Conservation (phyloP, 208 protist species). For the Paratrypanosoma confusum region DNA sequence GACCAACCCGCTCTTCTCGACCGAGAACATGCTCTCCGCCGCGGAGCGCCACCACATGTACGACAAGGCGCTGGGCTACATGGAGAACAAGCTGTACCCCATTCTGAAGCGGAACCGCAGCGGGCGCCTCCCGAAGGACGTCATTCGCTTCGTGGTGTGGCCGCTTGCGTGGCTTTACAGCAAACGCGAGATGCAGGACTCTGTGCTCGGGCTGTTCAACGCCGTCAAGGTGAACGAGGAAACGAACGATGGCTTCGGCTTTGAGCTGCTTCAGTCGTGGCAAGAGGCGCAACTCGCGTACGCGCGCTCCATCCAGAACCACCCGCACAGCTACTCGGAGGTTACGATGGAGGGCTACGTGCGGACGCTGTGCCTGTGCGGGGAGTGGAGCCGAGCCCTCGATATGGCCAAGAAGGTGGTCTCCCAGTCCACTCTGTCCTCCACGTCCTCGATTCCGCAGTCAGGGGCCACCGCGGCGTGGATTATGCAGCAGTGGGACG, state of each 20-base stretch:
- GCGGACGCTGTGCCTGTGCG: conserved; percentile 78
- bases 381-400: conserved; percentile 68
- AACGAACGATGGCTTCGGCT: conserved; percentile 68
- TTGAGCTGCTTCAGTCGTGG: conserved; percentile 82
- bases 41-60: conserved; percentile 79
- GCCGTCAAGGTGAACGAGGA: conserved; percentile 68
- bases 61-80: conserved; percentile 83
- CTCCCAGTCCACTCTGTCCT: conserved; percentile 8
- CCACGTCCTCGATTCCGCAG: conserved; percentile 46
- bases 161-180: conserved; percentile 84
- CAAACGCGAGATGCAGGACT: conserved; percentile 86
- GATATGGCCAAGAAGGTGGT: conserved; percentile 33
- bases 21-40: conserved; percentile 70
- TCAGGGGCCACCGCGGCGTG: conserved; percentile 78
- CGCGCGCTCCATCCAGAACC: conserved; percentile 28
- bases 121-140: conserved; percentile 44
- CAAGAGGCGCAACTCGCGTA: conserved; percentile 74
- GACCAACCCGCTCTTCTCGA: conserved; percentile 53
- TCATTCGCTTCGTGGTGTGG: conserved; percentile 66
- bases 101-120: conserved; percentile 65
- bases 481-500: conserved; percentile 73
- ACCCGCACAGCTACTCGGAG: conserved; percentile 10
- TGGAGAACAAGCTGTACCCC: conserved; percentile 59
- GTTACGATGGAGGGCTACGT: conserved; percentile 64
- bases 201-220: conserved; percentile 78